phyloP scores from a whole-genome alignment of 2,329 filamentous ascomycete genomes.

The Didymellaceae sp. region DNA sequence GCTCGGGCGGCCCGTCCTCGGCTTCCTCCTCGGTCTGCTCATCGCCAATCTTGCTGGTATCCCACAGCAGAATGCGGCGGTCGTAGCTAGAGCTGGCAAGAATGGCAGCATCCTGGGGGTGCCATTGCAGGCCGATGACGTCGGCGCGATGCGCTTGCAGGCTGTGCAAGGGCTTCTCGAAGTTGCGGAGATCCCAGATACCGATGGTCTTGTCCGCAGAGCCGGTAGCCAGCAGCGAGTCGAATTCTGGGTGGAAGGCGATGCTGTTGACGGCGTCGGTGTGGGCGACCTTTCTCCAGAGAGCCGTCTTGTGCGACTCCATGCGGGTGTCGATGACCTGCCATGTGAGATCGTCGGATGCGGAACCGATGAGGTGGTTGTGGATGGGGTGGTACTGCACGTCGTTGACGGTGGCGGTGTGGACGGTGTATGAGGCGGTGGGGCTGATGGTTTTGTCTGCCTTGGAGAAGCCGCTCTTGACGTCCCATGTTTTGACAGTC shows the following conservation, averaged over 20 bases:
- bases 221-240: slow-evolving; percentile 88
- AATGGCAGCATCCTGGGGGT: slow-evolving; percentile 87
- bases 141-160: slow-evolving; percentile 87
- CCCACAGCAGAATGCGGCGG: slow-evolving; percentile 94
- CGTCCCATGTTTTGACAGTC: slow-evolving; percentile 92
- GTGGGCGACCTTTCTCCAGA: slow-evolving; percentile 77
- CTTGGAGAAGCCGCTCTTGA: slow-evolving; percentile 73
- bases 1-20: slow-evolving; percentile 91
- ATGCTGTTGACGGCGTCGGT: slow-evolving; percentile 94
- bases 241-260: slow-evolving; percentile 90
- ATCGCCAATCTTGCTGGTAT: slow-evolving; percentile 87
- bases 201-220: slow-evolving; percentile 95
- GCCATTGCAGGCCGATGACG: slow-evolving; percentile 93
- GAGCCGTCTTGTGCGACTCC: slow-evolving; percentile 68
- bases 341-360: slow-evolving; percentile 92
- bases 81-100: slow-evolving; percentile 93
- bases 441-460: slow-evolving; percentile 74
- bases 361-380: slow-evolving; percentile 80
- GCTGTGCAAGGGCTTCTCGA: slow-evolving; percentile 87
- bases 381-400: slow-evolving; percentile 93
- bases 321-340: slow-evolving; percentile 89
- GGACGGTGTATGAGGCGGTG: slow-evolving; percentile 80
- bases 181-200: slow-evolving; percentile 92
- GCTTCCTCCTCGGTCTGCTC: slow-evolving; percentile 95
- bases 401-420: slow-evolving; percentile 92